Evolutionary conservation across 2,329 filamentous ascomycete species (phyloP), one percentile per base, ranked within the genome.

Genomic region (Biscogniauxia marginata): DNA sequence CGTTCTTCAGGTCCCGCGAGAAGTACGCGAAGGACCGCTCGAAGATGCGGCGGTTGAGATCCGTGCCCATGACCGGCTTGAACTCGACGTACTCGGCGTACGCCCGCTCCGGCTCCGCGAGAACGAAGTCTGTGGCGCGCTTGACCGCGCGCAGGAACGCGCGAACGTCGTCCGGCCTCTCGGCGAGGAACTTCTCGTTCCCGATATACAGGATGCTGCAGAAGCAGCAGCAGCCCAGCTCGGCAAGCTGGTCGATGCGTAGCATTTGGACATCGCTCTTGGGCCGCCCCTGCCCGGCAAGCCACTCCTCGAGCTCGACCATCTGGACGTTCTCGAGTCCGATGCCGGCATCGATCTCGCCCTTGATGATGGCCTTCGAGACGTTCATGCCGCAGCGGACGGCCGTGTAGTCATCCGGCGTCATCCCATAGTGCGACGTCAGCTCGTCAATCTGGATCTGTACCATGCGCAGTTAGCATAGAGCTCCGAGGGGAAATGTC

Each of bases 371-470:
- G 65, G 88, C 88, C 71, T 88, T 87, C 71, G 85, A 86, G 49
- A 92, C 87, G 71, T 92, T 91, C 89, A 91, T 92, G 60, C 89
- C 89, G 70, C 88, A 91, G 56, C 89, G 87, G 7, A 92, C 81
- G 34, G 88, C 88, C 1, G 86, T 89, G 78, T 92, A 91, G 75
- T 91, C 88, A 5, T 77, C 74, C 0, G 88, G 84, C 1, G 82
- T 80, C 84, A 91, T 90, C 69, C 87, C 87, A 70, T 91, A 91
- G 79, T 91, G 84, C 47, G 85, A 85, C 49, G 88, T 91, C 59
- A 92, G 82, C 70, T 92, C 89, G 70, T 92, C 89, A 63, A 92
- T 91, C 75, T 91, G 88, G 70, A 91, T 91, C 82, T 64, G 18
- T 24, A 9, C 2, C 3, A 39, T 2, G 24, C 4, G 8, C 8